Base-by-base conservation (phyloP, 2,329 filamentous ascomycete genomes). In the Fusarium sp. region DNA sequence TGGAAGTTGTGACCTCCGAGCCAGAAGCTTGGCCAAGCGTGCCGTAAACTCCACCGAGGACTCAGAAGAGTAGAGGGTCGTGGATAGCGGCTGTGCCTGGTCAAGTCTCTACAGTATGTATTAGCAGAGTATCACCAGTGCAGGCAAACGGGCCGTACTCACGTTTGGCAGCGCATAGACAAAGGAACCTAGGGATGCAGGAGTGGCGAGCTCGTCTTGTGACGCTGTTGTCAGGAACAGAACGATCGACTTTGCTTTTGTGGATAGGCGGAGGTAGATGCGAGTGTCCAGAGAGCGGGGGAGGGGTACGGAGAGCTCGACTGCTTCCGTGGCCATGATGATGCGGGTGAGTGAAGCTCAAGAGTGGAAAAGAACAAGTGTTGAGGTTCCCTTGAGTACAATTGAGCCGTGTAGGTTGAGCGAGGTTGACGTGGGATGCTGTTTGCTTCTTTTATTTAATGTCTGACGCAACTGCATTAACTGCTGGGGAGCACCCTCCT, bases 141-240 rank as follows among this genome's bases (percentile, higher is more conserved):
- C n/a, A 51, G 23, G 37, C 3, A 52, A 55, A 35, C 37, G 29
- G 25, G 33, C 57, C 13, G 45, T 13, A 73, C 79, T 69, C 79
- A 97, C 95, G 78, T 97, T 90, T 14, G 95, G 94, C 74, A 99
- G 85, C 3, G 93, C 91, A 73, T 97, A 98, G 41, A 98, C 91
- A 72, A 98, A 94, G 45, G 92, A 97, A 4, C 95, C 94, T 76
- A 98, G 83, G 45, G 84, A 79, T 36, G 84, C 78, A 8, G 80
- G 73, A 9, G 76, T 72, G 11, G 78, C 78, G n/a, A 76, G 73
- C 37, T 86, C 82, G 48, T 84, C 84, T 51, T 79, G 78, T 23
- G 81, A 73, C 4, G 82, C 79, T 0, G 87, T 88, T 1, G 86
- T 85, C 41, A 89, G 76, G 69, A 86, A 86, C n/a, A 89, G 73